These are phyloP conservation scores for Amborella trichopoda DNA, from an alignment of 164 flowering plant species.

Conservation along the genomic window DNA sequence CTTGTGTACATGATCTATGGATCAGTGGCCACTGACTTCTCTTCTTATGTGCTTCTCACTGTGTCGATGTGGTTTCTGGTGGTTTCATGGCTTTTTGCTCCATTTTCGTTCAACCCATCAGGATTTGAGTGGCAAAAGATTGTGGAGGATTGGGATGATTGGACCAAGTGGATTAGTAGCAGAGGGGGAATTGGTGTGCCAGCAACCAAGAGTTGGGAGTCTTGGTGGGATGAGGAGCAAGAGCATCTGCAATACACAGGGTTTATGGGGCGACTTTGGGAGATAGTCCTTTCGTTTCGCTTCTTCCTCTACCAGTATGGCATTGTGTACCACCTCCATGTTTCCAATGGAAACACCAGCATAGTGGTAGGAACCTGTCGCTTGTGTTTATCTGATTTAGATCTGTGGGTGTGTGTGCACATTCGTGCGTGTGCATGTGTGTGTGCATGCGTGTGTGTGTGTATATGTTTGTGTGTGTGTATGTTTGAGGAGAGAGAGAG, in stretches of 20 bases:
- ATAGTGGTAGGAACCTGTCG: constrained; percentile 59
- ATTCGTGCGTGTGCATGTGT: no score
- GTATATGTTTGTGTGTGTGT: no score
- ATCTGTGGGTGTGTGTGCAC: no score
- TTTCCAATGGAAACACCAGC: constrained; percentile 47
- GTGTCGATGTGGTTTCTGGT: constrained; percentile 90
- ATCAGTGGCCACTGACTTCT: constrained; percentile 17
- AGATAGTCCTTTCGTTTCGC: constrained; percentile 63
- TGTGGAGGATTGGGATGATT: constrained; percentile 96
- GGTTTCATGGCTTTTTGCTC: constrained; percentile 75
- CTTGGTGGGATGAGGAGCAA: constrained; percentile 99
- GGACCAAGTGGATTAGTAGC: constrained; percentile 88
- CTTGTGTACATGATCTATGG: constrained; percentile 61
- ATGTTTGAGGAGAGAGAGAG: no score
- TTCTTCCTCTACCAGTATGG: constrained; percentile 93
- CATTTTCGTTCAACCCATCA: constrained; percentile 92
- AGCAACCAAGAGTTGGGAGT: constrained; percentile 93
- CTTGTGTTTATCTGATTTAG: no score
- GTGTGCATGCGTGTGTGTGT: no score
- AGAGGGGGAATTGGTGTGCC: constrained; percentile 92
- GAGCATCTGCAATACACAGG: constrained; percentile 78
- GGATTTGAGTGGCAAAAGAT: constrained; percentile 99
- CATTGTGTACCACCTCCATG: constrained; percentile 68
- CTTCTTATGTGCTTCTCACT: constrained; percentile 35
- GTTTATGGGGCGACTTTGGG: constrained; percentile 54